Base-by-base conservation (phyloP, 148 eudicot species). In the Cornus controversa region DNA sequence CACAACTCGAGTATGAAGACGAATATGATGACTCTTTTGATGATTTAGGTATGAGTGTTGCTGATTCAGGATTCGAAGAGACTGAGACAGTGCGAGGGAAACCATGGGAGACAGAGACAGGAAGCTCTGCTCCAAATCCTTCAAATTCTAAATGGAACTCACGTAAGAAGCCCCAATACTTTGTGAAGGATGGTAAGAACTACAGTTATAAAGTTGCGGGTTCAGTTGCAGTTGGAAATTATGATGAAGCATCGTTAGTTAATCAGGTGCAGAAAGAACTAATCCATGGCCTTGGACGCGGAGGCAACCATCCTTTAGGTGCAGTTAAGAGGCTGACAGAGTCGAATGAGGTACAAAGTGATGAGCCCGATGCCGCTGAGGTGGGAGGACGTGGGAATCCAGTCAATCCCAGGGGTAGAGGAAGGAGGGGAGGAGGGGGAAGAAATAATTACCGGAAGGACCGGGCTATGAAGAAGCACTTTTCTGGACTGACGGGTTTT, bases 11-110 rank as follows among this genome's bases (percentile, higher is more conserved):
- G 81, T 96, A 96, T 71, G 99, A 96, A 78, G 99, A 93, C 27
- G 99, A 96, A 83, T 96, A 96, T 45, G 98, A 96, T 69, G 99
- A 96, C 80, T 96, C 99, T 28, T 96, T 96, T 64, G 99, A 96
- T 85, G 99, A 96, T 76, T 76, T 96, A 20, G 99, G 99, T 24
- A 74, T 93, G 80, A 84, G 91, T 10, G 87, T 91, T 20, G 84
- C 89, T 67, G 99, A 95, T 82, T 87, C 99, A 4, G 91, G 94
- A 54, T 77, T 85, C 3, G 99, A 91, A 74, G 98, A 89, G 50
- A 76, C 88, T 0, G 95, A 91, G 73, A 77, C 89, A 8, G 72
- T 72, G 40, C 70, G 70, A 66, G 77, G 81, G 28, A 72, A 66
- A 42, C 57, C 86, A 20, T 69, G 82, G 67, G 82, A 74, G 71